Conservation (phyloP, 108 stramenopile species). For the Cyclotella kingstonii region DNA sequence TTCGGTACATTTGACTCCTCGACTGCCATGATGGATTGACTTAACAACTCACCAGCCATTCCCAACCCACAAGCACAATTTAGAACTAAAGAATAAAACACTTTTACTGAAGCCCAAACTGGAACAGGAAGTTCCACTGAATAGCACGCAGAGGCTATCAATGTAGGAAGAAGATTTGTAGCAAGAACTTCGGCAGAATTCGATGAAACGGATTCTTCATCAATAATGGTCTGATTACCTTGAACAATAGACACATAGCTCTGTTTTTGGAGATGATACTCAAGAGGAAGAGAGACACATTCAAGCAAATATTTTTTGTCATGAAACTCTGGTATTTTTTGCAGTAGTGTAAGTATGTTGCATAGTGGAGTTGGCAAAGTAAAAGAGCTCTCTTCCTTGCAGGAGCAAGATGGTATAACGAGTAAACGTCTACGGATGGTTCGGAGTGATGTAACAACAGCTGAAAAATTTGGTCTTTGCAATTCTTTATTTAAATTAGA, state of each 20-base stretch:
- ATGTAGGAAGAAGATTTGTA: constrained; percentile 22
- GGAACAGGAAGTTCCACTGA: constrained; percentile 35
- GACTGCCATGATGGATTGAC: not conserved
- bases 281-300: constrained; percentile 33
- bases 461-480: constrained; percentile 17
- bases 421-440: constrained; percentile 40
- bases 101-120: constrained; percentile 32
- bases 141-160: constrained; percentile 41
- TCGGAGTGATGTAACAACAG: constrained; percentile 33
- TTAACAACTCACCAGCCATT: constrained; percentile 12
- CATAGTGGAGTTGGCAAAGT: constrained; percentile 5
- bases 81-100: constrained; percentile 6
- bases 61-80: constrained; percentile 26
- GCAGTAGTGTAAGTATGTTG: not conserved
- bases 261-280: constrained; percentile 20
- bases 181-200: constrained; percentile 21
- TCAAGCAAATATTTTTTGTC: constrained; percentile 3
- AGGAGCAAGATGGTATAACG: not conserved
- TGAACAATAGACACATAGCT: not conserved
- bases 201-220: not conserved
- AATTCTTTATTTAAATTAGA: not conserved
- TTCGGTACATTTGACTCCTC: not conserved
- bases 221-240: constrained; percentile 1
- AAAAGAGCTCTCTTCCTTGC: not conserved
- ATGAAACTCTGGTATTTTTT: constrained; percentile 1